Conservation (phyloP, 495 filamentous ascomycete genomes). For the Bryoglossum gracile region DNA sequence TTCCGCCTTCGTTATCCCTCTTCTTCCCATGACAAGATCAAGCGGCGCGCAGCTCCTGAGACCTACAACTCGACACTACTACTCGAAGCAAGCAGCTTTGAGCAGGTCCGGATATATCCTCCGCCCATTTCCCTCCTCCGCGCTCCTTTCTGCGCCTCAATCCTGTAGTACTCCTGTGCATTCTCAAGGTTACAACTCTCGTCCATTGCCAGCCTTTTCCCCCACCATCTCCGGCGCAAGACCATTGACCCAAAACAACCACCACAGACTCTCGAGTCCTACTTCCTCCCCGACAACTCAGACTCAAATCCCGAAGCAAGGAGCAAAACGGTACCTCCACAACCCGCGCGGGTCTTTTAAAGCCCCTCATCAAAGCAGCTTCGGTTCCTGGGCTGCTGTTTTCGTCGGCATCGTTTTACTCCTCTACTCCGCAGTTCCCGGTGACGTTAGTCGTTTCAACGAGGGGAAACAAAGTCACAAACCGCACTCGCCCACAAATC, state of each 20-base stretch:
- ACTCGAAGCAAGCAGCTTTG: neutral
- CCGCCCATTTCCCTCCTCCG: neutral
- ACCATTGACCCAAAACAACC: constrained; percentile 65
- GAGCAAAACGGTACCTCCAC: neutral
- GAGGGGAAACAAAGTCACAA: neutral
- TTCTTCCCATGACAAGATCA: constrained; percentile 11
- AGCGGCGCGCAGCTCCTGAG: neutral
- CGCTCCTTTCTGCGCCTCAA: neutral
- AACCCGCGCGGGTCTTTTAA: neutral
- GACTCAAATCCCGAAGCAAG: neutral
- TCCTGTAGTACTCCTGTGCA: neutral
- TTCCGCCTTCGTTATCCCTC: neutral
- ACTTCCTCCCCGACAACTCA: neutral
- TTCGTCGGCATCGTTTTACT: constrained; percentile 3
- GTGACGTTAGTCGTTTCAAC: neutral
- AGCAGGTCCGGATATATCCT: neutral
- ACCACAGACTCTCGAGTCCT: constrained; percentile 67
- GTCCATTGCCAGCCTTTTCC: constrained; percentile 43
- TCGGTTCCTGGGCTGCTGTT: constrained; percentile 7
- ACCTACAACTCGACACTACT: neutral
- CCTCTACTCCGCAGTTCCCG: constrained; percentile 8
- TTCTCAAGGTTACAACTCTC: neutral
- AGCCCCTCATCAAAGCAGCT: constrained; percentile 4
- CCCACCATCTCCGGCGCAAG: constrained; percentile 61
- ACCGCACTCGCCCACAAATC: neutral